Evolutionary conservation across 2,329 filamentous ascomycete species (phyloP).

Genomic region (Pseudogymnoascus sp.): DNA sequence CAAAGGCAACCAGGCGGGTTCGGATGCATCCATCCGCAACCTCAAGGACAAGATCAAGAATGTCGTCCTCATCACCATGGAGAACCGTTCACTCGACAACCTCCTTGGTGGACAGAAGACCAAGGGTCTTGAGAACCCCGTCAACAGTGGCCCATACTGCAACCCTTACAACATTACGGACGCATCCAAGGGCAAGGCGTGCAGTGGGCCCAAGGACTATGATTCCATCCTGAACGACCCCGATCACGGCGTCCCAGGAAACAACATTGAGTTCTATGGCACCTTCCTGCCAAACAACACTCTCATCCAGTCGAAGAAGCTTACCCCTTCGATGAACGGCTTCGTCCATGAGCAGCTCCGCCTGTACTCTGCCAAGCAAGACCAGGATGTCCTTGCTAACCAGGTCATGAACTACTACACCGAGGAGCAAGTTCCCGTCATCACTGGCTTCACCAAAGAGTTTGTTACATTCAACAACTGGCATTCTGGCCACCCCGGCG

Average conservation of each 20-base stretch:
- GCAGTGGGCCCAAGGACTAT: constrained; percentile 31
- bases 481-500: constrained; percentile 37
- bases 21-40: constrained; percentile 26
- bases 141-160: constrained; percentile 37
- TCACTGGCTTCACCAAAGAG: constrained; percentile 34
- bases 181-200: constrained; percentile 24
- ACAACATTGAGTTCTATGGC: constrained; percentile 39
- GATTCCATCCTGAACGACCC: constrained; percentile 37
- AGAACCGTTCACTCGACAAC: constrained; percentile 40
- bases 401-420: constrained; percentile 41
- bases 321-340: constrained; percentile 29
- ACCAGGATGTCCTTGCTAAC: constrained; percentile 27
- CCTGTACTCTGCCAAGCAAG: constrained; percentile 28
- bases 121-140: constrained; percentile 34
- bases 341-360: constrained; percentile 37
- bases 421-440: constrained; percentile 35
- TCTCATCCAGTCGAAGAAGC: constrained; percentile 28
- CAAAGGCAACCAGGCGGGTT: constrained; percentile 20
- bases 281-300: constrained; percentile 33
- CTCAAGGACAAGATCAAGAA: constrained; percentile 32
- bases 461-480: constrained; percentile 39
- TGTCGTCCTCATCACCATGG: constrained; percentile 34
- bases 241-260: constrained; percentile 35
- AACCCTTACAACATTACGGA: constrained; percentile 34
- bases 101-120: constrained; percentile 35